phyloP scores from a whole-genome alignment of 495 filamentous ascomycete genomes.

The Tuber aestivum region DNA sequence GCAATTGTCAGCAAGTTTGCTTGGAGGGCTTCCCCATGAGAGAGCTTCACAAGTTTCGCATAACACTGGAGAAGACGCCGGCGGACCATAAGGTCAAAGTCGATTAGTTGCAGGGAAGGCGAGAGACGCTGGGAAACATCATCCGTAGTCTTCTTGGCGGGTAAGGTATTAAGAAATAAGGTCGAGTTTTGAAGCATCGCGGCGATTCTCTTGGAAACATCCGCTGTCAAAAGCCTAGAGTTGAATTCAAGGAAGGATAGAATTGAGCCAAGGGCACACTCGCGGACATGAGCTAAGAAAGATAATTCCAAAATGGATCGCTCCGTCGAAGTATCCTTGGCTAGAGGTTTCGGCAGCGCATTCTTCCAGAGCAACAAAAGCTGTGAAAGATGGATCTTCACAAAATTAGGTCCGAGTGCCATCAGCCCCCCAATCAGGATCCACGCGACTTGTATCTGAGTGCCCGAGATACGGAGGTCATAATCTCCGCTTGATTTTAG shows the following conservation, averaged over 20 bases:
- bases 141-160: constrained; percentile 77
- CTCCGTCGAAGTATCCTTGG: constrained; percentile 78
- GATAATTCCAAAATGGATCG: constrained; percentile 78
- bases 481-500: constrained; percentile 89
- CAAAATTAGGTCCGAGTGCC: constrained; percentile 94
- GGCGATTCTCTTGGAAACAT: constrained; percentile 89
- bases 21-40: constrained; percentile 78
- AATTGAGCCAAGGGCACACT: constrained; percentile 88
- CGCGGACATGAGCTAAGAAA: constrained; percentile 88
- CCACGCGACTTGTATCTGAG: constrained; percentile 97
- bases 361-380: constrained; percentile 97
- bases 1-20: constrained; percentile 91
- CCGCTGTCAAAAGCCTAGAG: constrained; percentile 79
- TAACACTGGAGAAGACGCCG: constrained; percentile 92
- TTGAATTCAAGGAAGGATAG: constrained; percentile 93
- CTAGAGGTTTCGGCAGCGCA: constrained; percentile 85
- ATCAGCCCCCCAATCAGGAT: constrained; percentile 93
- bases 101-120: constrained; percentile 81
- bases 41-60: constrained; percentile 78
- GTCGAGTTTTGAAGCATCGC: constrained; percentile 94
- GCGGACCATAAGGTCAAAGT: constrained; percentile 88
- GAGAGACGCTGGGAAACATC: constrained; percentile 79
- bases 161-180: constrained; percentile 74
- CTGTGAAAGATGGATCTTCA: constrained; percentile 96
- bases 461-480: constrained; percentile 83